These are phyloP conservation scores for Tothia fuscella DNA, from an alignment of 2,329 filamentous ascomycete genomes.

Conservation along the genomic window DNA sequence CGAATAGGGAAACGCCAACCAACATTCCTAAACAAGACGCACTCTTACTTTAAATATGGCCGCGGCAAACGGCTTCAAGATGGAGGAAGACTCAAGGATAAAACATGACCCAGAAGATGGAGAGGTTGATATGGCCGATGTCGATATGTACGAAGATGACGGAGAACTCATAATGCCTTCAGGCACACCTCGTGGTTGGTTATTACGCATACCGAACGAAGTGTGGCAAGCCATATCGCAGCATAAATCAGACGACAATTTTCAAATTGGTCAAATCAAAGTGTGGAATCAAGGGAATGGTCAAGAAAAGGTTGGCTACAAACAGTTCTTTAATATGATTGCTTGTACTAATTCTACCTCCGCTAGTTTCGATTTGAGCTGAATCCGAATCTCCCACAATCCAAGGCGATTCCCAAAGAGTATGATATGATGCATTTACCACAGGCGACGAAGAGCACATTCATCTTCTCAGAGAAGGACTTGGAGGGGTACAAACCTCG, in stretches of 20 bases:
- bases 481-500: slow-evolving; percentile 57
- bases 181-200: slow-evolving; percentile 21
- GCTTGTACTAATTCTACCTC: not conserved
- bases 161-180: slow-evolving; percentile 28
- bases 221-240: slow-evolving; percentile 25
- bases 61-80: slow-evolving; percentile 29
- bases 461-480: slow-evolving; percentile 88
- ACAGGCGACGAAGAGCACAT: slow-evolving; percentile 64
- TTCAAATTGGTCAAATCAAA: slow-evolving; percentile 26
- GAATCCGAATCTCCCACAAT: slow-evolving; percentile 6
- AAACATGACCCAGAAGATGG: slow-evolving; percentile 19
- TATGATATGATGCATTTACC: slow-evolving; percentile 49
- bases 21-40: no score
- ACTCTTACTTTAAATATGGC: no score
- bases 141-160: slow-evolving; percentile 31
- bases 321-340: not conserved
- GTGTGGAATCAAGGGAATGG: slow-evolving; percentile 16
- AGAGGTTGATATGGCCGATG: slow-evolving; percentile 22
- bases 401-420: slow-evolving; percentile 33
- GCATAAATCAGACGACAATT: slow-evolving; percentile 25
- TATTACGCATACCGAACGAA: slow-evolving; percentile 28
- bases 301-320: slow-evolving; percentile 11
- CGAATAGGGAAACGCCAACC: no score
- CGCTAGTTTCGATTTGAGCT: slow-evolving; percentile 11
- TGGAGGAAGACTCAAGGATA: slow-evolving; percentile 26